Base-by-base conservation (phyloP, 805 yeast genomes). In the Teunomyces tritomae region DNA sequence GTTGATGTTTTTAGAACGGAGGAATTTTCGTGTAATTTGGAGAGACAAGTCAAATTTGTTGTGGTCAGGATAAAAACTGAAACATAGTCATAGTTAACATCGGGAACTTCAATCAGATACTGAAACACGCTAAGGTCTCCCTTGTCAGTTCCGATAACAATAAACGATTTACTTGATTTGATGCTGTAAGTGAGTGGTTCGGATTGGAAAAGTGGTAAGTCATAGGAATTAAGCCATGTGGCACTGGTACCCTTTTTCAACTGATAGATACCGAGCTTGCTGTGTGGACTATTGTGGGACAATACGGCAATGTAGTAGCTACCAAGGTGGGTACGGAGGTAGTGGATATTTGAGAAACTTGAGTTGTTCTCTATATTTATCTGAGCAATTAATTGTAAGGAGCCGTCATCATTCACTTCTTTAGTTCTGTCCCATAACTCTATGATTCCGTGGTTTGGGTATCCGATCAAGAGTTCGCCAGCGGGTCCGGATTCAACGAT, bases 361-460 rank as follows among this genome's bases (percentile, higher is more conserved):
- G 20, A 7, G 8, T 9, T 7, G 28, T 32, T 8, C 3, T 5
- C 26, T 13, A 48, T 30, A 16, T 20, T 9, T 8, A 13, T 28
- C 35, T 51, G 55, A 43, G 47, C 30, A 14, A 36, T n/a, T 40
- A 49, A 49, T 44, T 57, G 57, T 37, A 65, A 45, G 3, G 69
- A 58, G 36, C 63, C 67, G 27, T 61, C 62, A 36, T 64, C 63
- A n/a, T 46, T 46, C 14, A 47, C 53, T 9, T 45, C 50, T 5
- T 54, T 16, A 11, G 35, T 39, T 70, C 73, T 68, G 46, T 61
- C 63, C 76, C 76, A 72, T 11, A 70, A 49, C 49, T 71, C 71
- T 11, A 69, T 29, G 2, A 51, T 36, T 2, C 43, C 24, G 8
- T 51, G 33, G 5, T 41, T 39, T 1, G 60, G 59, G 49, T 57